phyloP scores from a whole-genome alignment of 345 rosid species.

The Hypericum perforatum region DNA sequence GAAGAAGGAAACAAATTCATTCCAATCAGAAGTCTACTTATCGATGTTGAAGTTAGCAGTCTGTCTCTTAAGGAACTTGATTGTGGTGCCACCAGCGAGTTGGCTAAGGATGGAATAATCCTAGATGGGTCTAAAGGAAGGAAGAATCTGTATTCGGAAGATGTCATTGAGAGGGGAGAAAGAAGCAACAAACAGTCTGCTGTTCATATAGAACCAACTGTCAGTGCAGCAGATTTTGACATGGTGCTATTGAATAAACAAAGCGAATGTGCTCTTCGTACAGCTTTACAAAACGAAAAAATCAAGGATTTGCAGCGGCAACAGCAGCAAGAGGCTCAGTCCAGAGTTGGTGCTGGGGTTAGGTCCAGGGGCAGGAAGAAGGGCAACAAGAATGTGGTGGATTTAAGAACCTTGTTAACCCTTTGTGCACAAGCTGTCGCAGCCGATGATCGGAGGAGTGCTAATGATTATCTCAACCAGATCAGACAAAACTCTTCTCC shows the following conservation, averaged over 20 bases:
- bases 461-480: constrained; percentile 33
- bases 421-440: constrained; percentile 56
- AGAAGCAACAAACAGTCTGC: constrained; percentile 50
- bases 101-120: too few relatives aligned
- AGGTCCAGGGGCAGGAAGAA: constrained; percentile 31
- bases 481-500: constrained; percentile 38
- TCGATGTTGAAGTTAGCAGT: constrained; percentile 22
- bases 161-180: constrained; percentile 16
- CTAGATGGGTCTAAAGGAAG: constrained; percentile 25
- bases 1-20: constrained; percentile 59
- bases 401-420: constrained; percentile 40
- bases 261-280: constrained; percentile 26
- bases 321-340: constrained; percentile 9
- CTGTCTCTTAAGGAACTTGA: constrained; percentile 17
- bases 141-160: constrained; percentile 28
- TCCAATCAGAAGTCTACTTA: constrained; percentile 23
- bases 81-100: too few relatives aligned
- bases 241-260: constrained; percentile 29
- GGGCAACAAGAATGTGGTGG: constrained; percentile 33
- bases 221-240: constrained; percentile 42
- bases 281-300: constrained; percentile 24
- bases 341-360: constrained; percentile 22
- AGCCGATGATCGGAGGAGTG: constrained; percentile 28
- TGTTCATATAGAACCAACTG: constrained; percentile 23
- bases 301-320: constrained; percentile 15